Conservation (phyloP, 345 rosid genomes). For the Mangifera indica region DNA sequence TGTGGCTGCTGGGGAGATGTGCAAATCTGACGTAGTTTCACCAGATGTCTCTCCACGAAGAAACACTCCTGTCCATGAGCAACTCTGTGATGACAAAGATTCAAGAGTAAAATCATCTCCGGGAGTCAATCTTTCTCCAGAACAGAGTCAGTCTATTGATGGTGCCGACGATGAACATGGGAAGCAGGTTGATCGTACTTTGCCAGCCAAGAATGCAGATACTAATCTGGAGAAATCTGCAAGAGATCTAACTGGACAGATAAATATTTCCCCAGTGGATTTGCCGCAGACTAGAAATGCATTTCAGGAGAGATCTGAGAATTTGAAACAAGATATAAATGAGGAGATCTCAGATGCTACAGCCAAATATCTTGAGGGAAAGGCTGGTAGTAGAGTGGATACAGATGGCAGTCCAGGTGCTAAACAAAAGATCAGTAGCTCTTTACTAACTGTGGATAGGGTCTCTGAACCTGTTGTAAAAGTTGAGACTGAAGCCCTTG, state of each 20-base stretch:
- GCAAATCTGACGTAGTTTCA: constrained; percentile 54
- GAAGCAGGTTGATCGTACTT: constrained; percentile 29
- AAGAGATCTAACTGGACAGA: constrained; percentile 29
- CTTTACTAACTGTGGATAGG: constrained; percentile 35
- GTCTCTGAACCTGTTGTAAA: constrained; percentile 22
- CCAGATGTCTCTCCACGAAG: constrained; percentile 53
- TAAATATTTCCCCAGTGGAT: constrained; percentile 32
- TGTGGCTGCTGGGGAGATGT: constrained; percentile 90
- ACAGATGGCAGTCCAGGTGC: constrained; percentile 30
- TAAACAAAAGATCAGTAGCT: constrained; percentile 25
- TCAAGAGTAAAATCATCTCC: constrained; percentile 29
- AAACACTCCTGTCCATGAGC: constrained; percentile 32
- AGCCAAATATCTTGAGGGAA: constrained; percentile 31
- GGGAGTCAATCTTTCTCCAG: constrained; percentile 28
- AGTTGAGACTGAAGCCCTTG: constrained; percentile 29
- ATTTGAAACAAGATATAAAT: constrained; percentile 31
- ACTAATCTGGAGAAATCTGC: constrained; percentile 25
- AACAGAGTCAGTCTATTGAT: constrained; percentile 30
- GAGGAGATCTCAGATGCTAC: constrained; percentile 23
- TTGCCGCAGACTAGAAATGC: constrained; percentile 41
- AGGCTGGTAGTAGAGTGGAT: constrained; percentile 25
- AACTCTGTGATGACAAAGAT: constrained; percentile 38
- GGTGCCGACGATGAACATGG: constrained; percentile 30
- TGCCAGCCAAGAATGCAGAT: constrained; percentile 30
- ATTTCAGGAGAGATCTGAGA: constrained; percentile 41